A percentile compares a stretch with the other conserved stretches of the same genome.
phyloP scores from a whole-genome alignment of 257 asterid genomes.

The Euphrasia confusa region DNA sequence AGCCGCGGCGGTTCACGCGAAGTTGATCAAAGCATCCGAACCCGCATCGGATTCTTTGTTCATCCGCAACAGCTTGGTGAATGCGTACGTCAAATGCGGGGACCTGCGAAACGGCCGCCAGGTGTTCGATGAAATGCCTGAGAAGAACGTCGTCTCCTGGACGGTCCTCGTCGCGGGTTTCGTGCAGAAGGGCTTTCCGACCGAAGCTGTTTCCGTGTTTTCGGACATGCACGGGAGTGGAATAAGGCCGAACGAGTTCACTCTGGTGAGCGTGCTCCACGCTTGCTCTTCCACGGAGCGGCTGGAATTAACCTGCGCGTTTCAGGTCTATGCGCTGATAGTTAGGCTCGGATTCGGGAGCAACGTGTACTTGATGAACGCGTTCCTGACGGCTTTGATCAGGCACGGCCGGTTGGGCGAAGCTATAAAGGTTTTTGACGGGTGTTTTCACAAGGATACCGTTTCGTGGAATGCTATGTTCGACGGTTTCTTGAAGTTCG shows the following conservation, averaged over 20 bases:
- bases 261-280: conserved; percentile 64
- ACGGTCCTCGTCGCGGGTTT: conserved; percentile 65
- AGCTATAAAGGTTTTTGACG: conserved; percentile 47
- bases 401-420: conserved; percentile 45
- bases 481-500: conserved; percentile 48
- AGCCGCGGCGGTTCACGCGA: conserved; percentile 42
- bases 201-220: conserved; percentile 46
- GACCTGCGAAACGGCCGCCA: conserved; percentile 31
- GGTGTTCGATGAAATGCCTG: conserved; percentile 68
- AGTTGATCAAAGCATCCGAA: conserved; percentile 22
- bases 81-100: conserved; percentile 52
- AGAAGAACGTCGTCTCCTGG: conserved; percentile 63
- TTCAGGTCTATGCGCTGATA: conserved; percentile 51
- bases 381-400: conserved; percentile 48
- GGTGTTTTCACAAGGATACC: conserved; percentile 34
- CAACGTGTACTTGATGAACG: conserved; percentile 49
- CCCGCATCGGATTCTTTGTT: conserved; percentile 30
- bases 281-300: conserved; percentile 50
- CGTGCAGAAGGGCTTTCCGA: conserved; percentile 52
- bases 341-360: conserved; percentile 54
- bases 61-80: conserved; percentile 48
- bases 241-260: conserved; percentile 52
- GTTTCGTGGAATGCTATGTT: conserved; percentile 78
- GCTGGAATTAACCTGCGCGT: conserved; percentile 34
- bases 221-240: conserved; percentile 44